Conservation (phyloP, 1,284 basidiomycete genomes). For the Termitomyces sp. region DNA sequence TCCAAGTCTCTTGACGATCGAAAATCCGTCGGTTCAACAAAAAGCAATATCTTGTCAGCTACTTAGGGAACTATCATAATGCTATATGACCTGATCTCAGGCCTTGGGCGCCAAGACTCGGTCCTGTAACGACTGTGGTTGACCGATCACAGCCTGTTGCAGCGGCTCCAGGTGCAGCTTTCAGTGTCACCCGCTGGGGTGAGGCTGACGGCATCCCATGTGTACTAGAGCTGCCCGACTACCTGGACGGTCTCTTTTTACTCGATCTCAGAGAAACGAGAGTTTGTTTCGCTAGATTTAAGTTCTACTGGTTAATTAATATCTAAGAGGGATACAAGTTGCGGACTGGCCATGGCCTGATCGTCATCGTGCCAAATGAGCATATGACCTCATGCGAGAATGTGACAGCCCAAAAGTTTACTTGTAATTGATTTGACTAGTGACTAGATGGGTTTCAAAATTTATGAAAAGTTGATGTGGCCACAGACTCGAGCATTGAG, state of each 20-base stretch:
- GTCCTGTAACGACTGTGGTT: slow-evolving; percentile 6
- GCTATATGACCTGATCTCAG: not conserved
- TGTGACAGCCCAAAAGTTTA: too few species aligned
- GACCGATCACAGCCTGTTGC: slow-evolving; percentile 1
- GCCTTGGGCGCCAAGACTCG: slow-evolving; percentile 8
- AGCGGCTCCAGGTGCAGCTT: slow-evolving; percentile 1
- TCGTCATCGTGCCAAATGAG: too few species aligned
- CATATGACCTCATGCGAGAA: too few species aligned
- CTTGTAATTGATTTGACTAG: too few species aligned
- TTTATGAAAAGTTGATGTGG: too few species aligned
- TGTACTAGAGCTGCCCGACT: slow-evolving; percentile 5
- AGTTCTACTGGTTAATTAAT: not conserved
- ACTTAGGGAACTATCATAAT: not conserved
- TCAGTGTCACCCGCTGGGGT: not conserved
- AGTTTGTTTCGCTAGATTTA: not conserved
- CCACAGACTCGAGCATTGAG: too few species aligned
- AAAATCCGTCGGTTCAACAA: slow-evolving; percentile 1
- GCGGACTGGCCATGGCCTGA: not conserved
- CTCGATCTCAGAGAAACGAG: not conserved
- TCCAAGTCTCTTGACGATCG: not conserved
- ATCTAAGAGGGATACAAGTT: too few species aligned
- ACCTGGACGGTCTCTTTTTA: not conserved
- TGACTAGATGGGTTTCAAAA: too few species aligned
- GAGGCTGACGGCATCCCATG: not conserved
- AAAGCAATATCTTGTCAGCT: slow-evolving; percentile 4